Evolutionary conservation across 805 yeast genomes (phyloP).

Genomic region (Nakazawaea wickerhamii): DNA sequence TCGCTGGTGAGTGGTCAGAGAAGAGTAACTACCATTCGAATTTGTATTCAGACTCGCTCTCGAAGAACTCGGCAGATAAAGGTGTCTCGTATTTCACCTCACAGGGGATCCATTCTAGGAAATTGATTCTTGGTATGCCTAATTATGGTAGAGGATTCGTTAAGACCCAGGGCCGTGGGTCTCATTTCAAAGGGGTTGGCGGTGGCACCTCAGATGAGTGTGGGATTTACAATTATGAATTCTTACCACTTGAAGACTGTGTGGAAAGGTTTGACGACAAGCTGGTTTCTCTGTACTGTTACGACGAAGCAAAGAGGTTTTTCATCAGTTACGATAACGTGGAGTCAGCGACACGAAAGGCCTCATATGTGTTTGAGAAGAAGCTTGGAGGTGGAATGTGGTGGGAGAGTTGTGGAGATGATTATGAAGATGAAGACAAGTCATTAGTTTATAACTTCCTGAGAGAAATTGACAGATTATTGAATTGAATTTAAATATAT

Average conservation of each 20-base stretch:
- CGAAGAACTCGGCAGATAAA: constrained; percentile 37
- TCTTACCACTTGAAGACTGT: constrained; percentile 41
- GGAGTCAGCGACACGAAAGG: constrained; percentile 49
- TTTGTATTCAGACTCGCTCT: constrained; percentile 30
- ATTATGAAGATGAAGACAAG: constrained; percentile 23
- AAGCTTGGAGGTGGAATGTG: constrained; percentile 82
- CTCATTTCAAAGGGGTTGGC: constrained; percentile 26
- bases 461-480: constrained; percentile 26
- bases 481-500: constrained; percentile 6
- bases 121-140: constrained; percentile 82
- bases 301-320: constrained; percentile 28
- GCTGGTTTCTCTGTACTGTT: constrained; percentile 51
- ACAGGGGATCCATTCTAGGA: constrained; percentile 38
- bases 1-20: constrained; percentile 71
- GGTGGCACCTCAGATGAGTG: constrained; percentile 39
- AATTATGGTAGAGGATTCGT: constrained; percentile 55
- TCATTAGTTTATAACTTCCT: constrained; percentile 45
- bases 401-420: constrained; percentile 92
- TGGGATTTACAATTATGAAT: constrained; percentile 50
- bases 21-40: constrained; percentile 67
- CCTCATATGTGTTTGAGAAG: constrained; percentile 42
- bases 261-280: constrained; percentile 46
- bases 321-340: constrained; percentile 66
- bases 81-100: constrained; percentile 40
- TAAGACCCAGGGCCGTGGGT: constrained; percentile 35